A percentile compares a stretch with the other conserved stretches of the same genome.
phyloP scores from a whole-genome alignment of 345 rosid species.

The Isatis tinctoria region DNA sequence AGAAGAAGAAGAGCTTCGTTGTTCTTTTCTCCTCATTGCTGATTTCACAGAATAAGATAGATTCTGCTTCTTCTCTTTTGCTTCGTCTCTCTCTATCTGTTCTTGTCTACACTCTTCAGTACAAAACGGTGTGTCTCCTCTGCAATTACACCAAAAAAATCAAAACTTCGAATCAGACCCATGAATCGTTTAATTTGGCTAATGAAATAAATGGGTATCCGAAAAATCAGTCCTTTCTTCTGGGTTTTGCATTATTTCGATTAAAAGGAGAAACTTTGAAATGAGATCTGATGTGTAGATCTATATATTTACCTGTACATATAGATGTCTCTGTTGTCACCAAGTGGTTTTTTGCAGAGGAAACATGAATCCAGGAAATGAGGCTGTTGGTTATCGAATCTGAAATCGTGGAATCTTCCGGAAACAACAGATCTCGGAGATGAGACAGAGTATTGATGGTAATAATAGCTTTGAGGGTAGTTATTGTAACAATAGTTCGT shows the following conservation, averaged over 20 bases:
- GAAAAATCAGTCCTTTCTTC: not conserved
- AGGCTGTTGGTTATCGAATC: slow-evolving; percentile 58
- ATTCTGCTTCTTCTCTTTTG: slow-evolving; percentile 52
- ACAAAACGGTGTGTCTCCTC: slow-evolving; percentile 91
- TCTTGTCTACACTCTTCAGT: slow-evolving; percentile 87
- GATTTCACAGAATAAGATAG: slow-evolving; percentile 62
- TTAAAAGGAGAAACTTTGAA: not conserved
- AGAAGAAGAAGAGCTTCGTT: slow-evolving; percentile 31
- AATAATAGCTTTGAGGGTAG: slow-evolving; percentile 14
- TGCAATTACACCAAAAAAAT: slow-evolving; percentile 26
- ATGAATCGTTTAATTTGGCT: not conserved
- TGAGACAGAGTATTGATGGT: slow-evolving; percentile 31
- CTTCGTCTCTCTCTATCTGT: slow-evolving; percentile 76
- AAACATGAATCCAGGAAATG: slow-evolving; percentile 70
- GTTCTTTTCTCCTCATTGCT: slow-evolving; percentile 43
- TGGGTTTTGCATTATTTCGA: not conserved
- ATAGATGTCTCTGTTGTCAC: slow-evolving; percentile 67
- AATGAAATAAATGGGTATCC: not conserved
- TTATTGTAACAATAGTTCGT: not conserved
- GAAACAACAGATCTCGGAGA: slow-evolving; percentile 54
- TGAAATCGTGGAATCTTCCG: slow-evolving; percentile 57
- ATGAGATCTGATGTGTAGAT: slow-evolving; percentile 19
- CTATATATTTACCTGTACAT: slow-evolving; percentile 59
- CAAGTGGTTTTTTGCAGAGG: slow-evolving; percentile 64
- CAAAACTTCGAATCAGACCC: slow-evolving; percentile 7